Evolutionary conservation across 2,329 filamentous ascomycete genomes (phyloP).

Genomic region (Neofusicoccum sp.): DNA sequence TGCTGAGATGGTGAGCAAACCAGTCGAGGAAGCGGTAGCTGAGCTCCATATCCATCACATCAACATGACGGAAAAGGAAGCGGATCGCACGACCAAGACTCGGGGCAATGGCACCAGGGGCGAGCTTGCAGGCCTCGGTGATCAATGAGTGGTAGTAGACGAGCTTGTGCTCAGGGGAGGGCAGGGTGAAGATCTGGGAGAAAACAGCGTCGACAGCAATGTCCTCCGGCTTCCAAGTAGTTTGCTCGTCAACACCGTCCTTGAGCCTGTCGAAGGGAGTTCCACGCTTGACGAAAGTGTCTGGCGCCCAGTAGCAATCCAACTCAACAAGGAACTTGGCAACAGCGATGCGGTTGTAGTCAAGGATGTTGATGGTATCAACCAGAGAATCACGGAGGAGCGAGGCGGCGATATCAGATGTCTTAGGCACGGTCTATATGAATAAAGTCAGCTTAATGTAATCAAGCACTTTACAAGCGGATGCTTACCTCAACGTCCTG

Average conservation of each 20-base stretch:
- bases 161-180: conserved; percentile 83
- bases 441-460: background rate
- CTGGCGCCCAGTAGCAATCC: conserved; percentile 88
- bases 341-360: conserved; percentile 85
- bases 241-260: conserved; percentile 61
- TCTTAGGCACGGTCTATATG: conserved; percentile 76
- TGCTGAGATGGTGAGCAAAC: conserved; percentile 97
- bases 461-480: background rate
- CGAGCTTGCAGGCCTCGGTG: conserved; percentile 93
- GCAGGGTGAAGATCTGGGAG: conserved; percentile 87
- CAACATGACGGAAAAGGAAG: conserved; percentile 79
- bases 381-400: conserved; percentile 81
- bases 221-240: conserved; percentile 97
- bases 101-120: conserved; percentile 92
- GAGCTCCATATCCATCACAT: conserved; percentile 83
- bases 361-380: conserved; percentile 89
- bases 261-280: conserved; percentile 88
- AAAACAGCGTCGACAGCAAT: conserved; percentile 97
- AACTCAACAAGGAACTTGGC: conserved; percentile 90
- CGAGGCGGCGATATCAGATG: conserved; percentile 72
- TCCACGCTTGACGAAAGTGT: conserved; percentile 89
- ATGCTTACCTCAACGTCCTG: conserved; percentile 66
- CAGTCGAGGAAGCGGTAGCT: conserved; percentile 88
- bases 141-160: conserved; percentile 96
- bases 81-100: conserved; percentile 90